Evolutionary conservation across 768 basidiomycete species (phyloP).

Genomic region (Pulveroboletus sp.): DNA sequence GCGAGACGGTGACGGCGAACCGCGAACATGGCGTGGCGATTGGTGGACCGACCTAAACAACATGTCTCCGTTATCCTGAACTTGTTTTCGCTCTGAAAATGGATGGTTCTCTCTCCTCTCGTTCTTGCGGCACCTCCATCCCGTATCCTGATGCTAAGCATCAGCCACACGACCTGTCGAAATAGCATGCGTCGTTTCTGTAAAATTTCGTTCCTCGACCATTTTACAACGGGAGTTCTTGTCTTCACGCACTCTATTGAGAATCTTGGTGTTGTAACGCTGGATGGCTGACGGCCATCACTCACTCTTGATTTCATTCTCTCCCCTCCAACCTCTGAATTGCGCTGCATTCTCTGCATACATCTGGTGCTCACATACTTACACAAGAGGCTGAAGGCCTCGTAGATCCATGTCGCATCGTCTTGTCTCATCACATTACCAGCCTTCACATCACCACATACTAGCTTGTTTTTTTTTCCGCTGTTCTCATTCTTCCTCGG

Average conservation of each 20-base stretch:
- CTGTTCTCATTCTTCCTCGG: slow-evolving; percentile 6
- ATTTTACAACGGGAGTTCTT: slow-evolving; percentile 8
- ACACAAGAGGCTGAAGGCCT: slow-evolving; percentile 34
- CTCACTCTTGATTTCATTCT: slow-evolving; percentile 12
- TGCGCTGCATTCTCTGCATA: slow-evolving; percentile 16
- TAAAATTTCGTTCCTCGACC: slow-evolving; percentile 3
- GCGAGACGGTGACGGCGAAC: slow-evolving; percentile 23
- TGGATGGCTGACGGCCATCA: slow-evolving; percentile 31
- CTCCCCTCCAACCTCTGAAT: slow-evolving; percentile 1
- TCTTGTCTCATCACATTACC: slow-evolving; percentile 16
- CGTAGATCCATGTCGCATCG: slow-evolving; percentile 25
- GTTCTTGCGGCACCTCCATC: slow-evolving; percentile 18
- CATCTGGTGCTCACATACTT: slow-evolving; percentile 25
- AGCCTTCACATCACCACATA: slow-evolving; percentile 19
- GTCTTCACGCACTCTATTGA: slow-evolving; percentile 9
- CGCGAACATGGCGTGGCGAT: slow-evolving; percentile 8
- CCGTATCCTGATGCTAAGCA: slow-evolving; percentile 24
- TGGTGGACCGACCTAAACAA: slow-evolving; percentile 10
- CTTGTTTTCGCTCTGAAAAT: slow-evolving; percentile 11
- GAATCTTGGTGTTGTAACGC: slow-evolving; percentile 15
- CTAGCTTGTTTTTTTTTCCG: slow-evolving; percentile 18
- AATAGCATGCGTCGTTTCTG: slow-evolving; percentile 5
- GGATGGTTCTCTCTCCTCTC: slow-evolving; percentile 8
- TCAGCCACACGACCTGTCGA: slow-evolving; percentile 11
- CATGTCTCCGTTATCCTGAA: slow-evolving; percentile 1